Base-by-base conservation (phyloP, 805 yeast species). In the Candida nonsorbophila region DNA sequence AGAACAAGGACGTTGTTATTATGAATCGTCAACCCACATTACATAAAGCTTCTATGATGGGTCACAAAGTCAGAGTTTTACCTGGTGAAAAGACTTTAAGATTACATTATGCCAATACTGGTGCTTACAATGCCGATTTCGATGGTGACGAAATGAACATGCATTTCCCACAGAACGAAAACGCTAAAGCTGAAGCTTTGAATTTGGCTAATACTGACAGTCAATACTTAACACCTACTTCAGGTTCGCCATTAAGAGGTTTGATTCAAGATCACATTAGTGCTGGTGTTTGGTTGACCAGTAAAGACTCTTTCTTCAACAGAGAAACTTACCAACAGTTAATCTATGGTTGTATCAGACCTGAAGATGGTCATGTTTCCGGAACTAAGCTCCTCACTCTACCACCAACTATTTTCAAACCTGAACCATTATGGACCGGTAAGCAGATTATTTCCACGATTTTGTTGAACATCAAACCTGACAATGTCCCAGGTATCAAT, bases 1-100 rank as follows among this genome's bases (percentile, higher is more conserved):
- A 82, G 40, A 90, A 94, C 63, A 81, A 86, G 41, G 99, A 94
- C 60, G 88, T 92, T 36, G 97, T 94, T 28, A 58, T 94, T 22
- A 92, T 94, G 97, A 92, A 92, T 66, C 88, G 99, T 69, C 99
- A 92, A 67, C 98, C 99, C 27, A 90, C 98, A 10, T 72, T 92
- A 55, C 99, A 92, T 67, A 92, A 92, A 65, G 98, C 98, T 26
- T 94, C 98, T 16, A 92, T 92, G 96, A 92, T 92, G 99, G 98
- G 98, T 44, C 99, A 92, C 62, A 84, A 81, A 53, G 98, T 92
- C 24, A 77, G 96, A 49, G 98, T 92, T 18, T 69, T 92, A 45
- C 98, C 97, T 4, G 95, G 95, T 36, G 98, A 92, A 55, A 92
- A 92, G 69, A 94, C 98, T 4, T 68, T 92, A 47, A 77, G 99